Evolutionary conservation across 495 filamentous ascomycete genomes (phyloP).

Genomic region (Aspergillus homomorphus): DNA sequence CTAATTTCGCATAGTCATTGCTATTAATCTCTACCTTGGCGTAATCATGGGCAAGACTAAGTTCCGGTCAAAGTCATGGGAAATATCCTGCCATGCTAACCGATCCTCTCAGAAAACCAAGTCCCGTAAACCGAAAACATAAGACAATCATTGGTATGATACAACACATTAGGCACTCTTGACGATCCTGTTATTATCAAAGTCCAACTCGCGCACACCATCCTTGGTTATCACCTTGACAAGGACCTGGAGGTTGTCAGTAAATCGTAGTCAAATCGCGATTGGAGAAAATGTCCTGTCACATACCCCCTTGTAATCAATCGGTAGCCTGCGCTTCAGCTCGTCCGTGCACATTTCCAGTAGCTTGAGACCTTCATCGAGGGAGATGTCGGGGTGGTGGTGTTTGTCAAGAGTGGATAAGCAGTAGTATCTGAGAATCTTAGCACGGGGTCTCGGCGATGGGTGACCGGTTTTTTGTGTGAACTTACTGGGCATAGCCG

Average conservation of each 20-base stretch:
- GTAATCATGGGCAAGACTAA: conserved; percentile 14
- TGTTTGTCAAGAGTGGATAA: conserved; percentile 96
- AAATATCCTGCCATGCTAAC: conserved; percentile 20
- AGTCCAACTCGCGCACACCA: conserved; percentile 76
- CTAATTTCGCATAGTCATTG: conserved; percentile 5
- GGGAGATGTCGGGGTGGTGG: conserved; percentile 86
- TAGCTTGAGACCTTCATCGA: conserved; percentile 85
- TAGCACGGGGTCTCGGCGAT: conserved; percentile 15
- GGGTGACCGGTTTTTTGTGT: neutral
- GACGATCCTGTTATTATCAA: conserved; percentile 73
- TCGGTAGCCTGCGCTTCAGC: conserved; percentile 89
- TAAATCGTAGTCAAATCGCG: conserved; percentile 12
- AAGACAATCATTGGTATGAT: conserved; percentile 38
- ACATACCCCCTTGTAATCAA: conserved; percentile 92
- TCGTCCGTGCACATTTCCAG: conserved; percentile 93
- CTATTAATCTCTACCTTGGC: conserved; percentile 16
- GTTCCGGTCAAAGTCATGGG: conserved; percentile 17
- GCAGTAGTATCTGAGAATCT: conserved; percentile 74
- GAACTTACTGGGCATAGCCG: conserved; percentile 90
- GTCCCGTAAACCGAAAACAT: conserved; percentile 26
- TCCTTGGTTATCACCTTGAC: conserved; percentile 95
- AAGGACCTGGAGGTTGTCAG: conserved; percentile 48
- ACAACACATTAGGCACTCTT: conserved; percentile 58
- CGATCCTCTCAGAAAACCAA: conserved; percentile 20
- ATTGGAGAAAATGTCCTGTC: neutral